Percentiles rank a stretch among this genome's conserved stretches.
Conservation (phyloP, 352 stramenopile species). For the Stephanocyclus meneghinianus region DNA sequence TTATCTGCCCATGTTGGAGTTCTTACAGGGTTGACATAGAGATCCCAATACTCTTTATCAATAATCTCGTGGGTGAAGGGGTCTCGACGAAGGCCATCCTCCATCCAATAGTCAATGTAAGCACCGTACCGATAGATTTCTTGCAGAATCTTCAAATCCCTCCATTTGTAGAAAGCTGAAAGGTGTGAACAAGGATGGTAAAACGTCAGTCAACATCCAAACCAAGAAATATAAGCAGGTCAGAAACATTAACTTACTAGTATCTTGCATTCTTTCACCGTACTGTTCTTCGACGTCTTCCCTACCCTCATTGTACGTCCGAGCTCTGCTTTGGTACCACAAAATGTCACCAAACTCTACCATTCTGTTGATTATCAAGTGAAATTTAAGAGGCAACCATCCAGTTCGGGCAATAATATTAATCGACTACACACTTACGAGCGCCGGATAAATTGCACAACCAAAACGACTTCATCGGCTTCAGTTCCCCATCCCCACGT, state of each 20-base stretch:
- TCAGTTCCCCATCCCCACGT: conserved; percentile 31
- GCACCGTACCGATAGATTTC: not conserved
- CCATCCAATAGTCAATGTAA: conserved; percentile 10
- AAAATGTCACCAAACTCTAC: no score
- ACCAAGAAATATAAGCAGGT: no score
- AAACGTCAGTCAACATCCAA: no score
- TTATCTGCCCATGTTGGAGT: conserved; percentile 8
- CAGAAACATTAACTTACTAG: no score
- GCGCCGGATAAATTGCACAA: conserved; percentile 29
- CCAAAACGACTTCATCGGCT: conserved; percentile 35
- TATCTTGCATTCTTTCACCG: no score
- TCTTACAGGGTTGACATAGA: conserved; percentile 11
- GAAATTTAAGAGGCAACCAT: no score
- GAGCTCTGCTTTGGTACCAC: no score
- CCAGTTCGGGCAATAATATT: no score
- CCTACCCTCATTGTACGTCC: no score
- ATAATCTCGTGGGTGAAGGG: conserved; percentile 21
- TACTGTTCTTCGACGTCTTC: no score
- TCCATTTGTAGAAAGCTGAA: not conserved
- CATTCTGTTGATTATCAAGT: no score
- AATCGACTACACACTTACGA: conserved; percentile 24
- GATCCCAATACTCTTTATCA: conserved; percentile 6
- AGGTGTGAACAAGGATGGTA: no score
- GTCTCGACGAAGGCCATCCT: conserved; percentile 19
- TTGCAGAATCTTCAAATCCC: not conserved